Conservation (phyloP, 2,329 filamentous ascomycete genomes). For the Fusarium sulawesiense region DNA sequence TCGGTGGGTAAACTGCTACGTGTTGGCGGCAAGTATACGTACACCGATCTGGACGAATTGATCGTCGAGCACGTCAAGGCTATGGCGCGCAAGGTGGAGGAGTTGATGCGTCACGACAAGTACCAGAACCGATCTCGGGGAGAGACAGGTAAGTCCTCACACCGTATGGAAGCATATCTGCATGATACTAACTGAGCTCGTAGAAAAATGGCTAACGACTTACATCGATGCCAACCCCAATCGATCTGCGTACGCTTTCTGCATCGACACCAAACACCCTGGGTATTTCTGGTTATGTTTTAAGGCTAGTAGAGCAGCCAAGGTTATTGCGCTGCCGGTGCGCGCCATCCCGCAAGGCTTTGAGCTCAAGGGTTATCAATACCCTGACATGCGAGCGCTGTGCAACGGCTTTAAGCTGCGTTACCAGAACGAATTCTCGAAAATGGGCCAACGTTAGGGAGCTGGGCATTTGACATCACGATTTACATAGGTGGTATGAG, state of each 20-base stretch:
- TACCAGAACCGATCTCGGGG: slow-evolving; percentile 84
- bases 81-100: slow-evolving; percentile 97
- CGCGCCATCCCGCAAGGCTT: slow-evolving; percentile 94
- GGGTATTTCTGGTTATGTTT: slow-evolving; percentile 97
- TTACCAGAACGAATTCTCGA: slow-evolving; percentile 73
- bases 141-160: slow-evolving; percentile 80
- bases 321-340: slow-evolving; percentile 82
- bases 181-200: slow-evolving; percentile 35
- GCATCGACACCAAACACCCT: slow-evolving; percentile 89
- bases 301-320: slow-evolving; percentile 84
- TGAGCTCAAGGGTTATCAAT: slow-evolving; percentile 87
- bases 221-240: slow-evolving; percentile 97
- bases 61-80: slow-evolving; percentile 98
- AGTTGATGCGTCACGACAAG: slow-evolving; percentile 94
- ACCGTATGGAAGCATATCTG: not conserved
- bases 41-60: slow-evolving; percentile 95
- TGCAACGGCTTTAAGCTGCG: slow-evolving; percentile 97
- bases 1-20: slow-evolving; percentile 87
- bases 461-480: not conserved
- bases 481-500: not conserved
- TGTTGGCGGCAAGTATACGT: slow-evolving; percentile 88
- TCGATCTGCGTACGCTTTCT: slow-evolving; percentile 94
- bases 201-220: slow-evolving; percentile 94
- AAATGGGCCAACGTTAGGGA: slow-evolving; percentile 60
- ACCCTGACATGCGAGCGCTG: slow-evolving; percentile 93